Evolutionary conservation across 164 flowering plant species (phyloP).

Genomic region (Platanus orientalis): DNA sequence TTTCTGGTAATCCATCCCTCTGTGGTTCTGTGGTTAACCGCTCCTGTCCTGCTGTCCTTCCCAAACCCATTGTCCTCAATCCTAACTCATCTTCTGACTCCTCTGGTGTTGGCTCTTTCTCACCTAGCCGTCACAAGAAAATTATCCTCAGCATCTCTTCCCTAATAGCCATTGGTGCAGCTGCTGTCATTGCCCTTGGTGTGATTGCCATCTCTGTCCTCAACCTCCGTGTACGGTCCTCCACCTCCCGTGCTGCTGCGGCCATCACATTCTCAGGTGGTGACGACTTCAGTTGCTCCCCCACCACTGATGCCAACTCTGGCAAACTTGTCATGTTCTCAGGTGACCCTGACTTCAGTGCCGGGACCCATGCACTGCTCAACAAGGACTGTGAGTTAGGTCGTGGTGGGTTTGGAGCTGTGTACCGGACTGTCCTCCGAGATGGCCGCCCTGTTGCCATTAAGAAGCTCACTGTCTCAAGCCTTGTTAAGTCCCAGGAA

Average conservation of each 20-base stretch:
- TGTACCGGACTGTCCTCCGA: conserved; percentile 61
- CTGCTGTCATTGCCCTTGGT: conserved; percentile 78
- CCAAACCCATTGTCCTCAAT: conserved; percentile 92
- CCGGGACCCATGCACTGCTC: conserved; percentile 77
- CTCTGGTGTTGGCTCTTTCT: conserved; percentile 27
- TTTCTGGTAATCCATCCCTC: conserved; percentile 72
- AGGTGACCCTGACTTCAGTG: conserved; percentile 73
- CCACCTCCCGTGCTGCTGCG: conserved; percentile 55
- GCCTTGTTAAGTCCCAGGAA: conserved; percentile 80
- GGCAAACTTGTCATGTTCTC: conserved; percentile 95
- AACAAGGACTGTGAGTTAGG: conserved; percentile 93
- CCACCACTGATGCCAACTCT: conserved; percentile 66
- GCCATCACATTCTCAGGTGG: conserved; percentile 54
- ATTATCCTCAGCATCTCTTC: conserved; percentile 91
- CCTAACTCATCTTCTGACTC: conserved; percentile 69
- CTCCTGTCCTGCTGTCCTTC: conserved; percentile 78
- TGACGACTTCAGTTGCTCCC: conserved; percentile 68
- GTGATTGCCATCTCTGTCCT: conserved; percentile 78
- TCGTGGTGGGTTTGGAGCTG: conserved; percentile 93
- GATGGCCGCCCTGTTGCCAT: conserved; percentile 83
- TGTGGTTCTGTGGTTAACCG: conserved; percentile 77
- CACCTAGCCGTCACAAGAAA: conserved; percentile 59
- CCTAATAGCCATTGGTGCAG: conserved; percentile 92
- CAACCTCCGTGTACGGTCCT: conserved; percentile 68
- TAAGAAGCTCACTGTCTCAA: conserved; percentile 80